Conservation (phyloP, 78 protist genomes). For the Dictyostelium discoideum region dicty_2.7 NC_007089.4:654501-655000, state of each 20-base stretch:
- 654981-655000: conserved; percentile 41
- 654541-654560: conserved; percentile 23
- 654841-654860: neutral
- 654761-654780: neutral
- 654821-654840: conserved; percentile 6
- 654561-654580: neutral
- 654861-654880: neutral
- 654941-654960: too few relatives aligned
- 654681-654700: neutral
- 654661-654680: conserved; percentile 26
- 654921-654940: conserved; percentile 15
- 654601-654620: neutral
- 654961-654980: neutral
- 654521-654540: neutral
- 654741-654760: neutral
- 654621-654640: neutral
- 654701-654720: neutral
- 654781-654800: neutral
- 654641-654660: conserved; percentile 68
- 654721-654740: neutral
- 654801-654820: conserved; percentile 2
- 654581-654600: neutral
- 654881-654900: conserved; percentile 4
- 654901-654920: conserved; percentile 24
- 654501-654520: neutral